Evolutionary conservation across 2,329 filamentous ascomycete genomes (phyloP).

Genomic region (Colletotrichum lentis): DNA sequence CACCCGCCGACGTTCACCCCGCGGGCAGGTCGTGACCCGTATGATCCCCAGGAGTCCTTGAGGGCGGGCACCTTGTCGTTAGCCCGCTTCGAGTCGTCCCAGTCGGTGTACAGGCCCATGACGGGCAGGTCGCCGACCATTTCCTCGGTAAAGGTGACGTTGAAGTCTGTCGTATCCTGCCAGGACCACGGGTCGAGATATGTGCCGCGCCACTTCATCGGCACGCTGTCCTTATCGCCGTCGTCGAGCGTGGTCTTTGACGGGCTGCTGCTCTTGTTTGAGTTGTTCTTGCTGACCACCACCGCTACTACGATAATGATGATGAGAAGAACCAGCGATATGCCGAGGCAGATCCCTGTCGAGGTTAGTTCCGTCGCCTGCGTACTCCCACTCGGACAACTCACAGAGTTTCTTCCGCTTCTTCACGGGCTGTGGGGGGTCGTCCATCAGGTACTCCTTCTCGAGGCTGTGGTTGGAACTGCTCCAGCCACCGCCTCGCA

Average conservation of each 20-base stretch:
- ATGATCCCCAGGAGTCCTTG: conserved; percentile 77
- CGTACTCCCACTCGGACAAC: conserved; percentile 47
- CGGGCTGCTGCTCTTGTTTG: conserved; percentile 42
- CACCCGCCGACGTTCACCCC: conserved; percentile 95
- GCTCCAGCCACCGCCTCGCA: conserved; percentile 56
- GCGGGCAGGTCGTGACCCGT: conserved; percentile 79
- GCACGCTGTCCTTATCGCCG: conserved; percentile 65
- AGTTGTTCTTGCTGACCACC: conserved; percentile 69
- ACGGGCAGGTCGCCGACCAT: conserved; percentile 87
- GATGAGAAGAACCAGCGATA: conserved; percentile 64
- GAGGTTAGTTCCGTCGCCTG: conserved; percentile 40
- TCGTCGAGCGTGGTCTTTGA: conserved; percentile 56
- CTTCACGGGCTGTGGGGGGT: conserved; percentile 54
- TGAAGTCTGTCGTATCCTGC: conserved; percentile 91
- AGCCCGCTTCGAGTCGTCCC: conserved; percentile 82
- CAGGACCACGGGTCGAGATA: conserved; percentile 90
- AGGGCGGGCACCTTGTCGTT: conserved; percentile 84
- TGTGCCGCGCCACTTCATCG: conserved; percentile 73
- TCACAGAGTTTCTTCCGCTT: conserved; percentile 69
- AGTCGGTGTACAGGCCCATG: conserved; percentile 86
- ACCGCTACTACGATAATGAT: conserved; percentile 75
- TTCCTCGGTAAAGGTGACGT: conserved; percentile 87
- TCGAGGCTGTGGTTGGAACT: conserved; percentile 57
- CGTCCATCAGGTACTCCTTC: conserved; percentile 58
- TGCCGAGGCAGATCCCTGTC: conserved; percentile 63